Percentiles rank a stretch among this genome's conserved stretches.
These are phyloP conservation scores for Mortierella sp. DNA, from an alignment of 371 early-diverging fungal species.

Conservation along the genomic window DNA sequence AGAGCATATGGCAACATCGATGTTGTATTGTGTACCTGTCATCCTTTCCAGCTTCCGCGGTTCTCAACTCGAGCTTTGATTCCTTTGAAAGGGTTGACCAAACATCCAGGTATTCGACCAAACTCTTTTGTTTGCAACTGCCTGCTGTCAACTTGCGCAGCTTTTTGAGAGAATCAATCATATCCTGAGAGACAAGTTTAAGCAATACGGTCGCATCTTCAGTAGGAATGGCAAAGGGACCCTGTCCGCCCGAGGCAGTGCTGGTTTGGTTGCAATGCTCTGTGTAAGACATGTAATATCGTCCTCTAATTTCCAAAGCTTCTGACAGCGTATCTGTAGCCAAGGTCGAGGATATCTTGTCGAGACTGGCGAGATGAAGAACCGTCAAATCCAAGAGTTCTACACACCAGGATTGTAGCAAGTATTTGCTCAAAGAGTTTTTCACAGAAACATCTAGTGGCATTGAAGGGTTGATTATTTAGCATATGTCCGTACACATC, in stretches of 20 bases:
- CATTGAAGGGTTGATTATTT: background rate
- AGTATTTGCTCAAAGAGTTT: conserved; percentile 52
- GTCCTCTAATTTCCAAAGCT: conserved; percentile 3
- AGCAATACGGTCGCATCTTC: conserved; percentile 16
- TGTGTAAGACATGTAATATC: background rate
- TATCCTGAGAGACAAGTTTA: conserved; percentile 8
- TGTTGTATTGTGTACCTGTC: conserved; percentile 8
- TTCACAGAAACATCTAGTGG: conserved; percentile 29
- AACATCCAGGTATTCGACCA: conserved; percentile 27
- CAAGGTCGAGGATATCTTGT: background rate
- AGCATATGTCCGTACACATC: background rate
- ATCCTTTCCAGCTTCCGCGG: background rate
- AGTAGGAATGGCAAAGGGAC: conserved; percentile 11
- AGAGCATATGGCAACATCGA: background rate
- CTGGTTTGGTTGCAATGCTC: conserved; percentile 7
- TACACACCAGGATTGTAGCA: conserved; percentile 41
- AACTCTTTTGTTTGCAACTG: conserved; percentile 47
- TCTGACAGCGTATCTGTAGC: background rate
- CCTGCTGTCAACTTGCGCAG: conserved; percentile 41
- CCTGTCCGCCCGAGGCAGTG: background rate
- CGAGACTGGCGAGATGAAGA: conserved; percentile 4
- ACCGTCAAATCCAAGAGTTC: conserved; percentile 23
- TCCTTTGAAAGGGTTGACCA: conserved; percentile 8
- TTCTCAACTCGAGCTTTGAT: background rate
- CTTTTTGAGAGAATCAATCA: conserved; percentile 15